phyloP scores from a whole-genome alignment of 176 grass and related monocot species.

The Pharus latifolius region DNA sequence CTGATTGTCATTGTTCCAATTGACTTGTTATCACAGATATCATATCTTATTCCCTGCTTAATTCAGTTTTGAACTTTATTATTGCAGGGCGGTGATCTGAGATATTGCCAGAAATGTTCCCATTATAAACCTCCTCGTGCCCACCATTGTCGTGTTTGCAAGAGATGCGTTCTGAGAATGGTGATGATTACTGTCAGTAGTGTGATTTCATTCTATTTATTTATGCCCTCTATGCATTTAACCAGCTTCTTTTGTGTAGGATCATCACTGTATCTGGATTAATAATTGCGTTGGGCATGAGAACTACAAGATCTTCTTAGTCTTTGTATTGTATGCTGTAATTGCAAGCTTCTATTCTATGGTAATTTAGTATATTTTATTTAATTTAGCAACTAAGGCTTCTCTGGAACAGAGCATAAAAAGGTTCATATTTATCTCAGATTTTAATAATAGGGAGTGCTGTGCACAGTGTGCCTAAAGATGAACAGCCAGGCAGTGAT shows the following conservation, averaged over 20 bases:
- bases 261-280: slow-evolving; percentile 98
- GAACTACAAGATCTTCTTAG: slow-evolving; percentile 83
- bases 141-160: slow-evolving; percentile 93
- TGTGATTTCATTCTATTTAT: background rate
- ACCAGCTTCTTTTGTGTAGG: slow-evolving; percentile 30
- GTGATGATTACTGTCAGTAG: slow-evolving; percentile 11
- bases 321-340: slow-evolving; percentile 78
- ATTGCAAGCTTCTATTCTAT: slow-evolving; percentile 78
- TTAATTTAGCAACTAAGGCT: slow-evolving; percentile 1
- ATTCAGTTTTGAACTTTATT: slow-evolving; percentile 1
- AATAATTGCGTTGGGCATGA: slow-evolving; percentile 93
- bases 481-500: slow-evolving; percentile 47
- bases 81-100: slow-evolving; percentile 88
- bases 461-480: slow-evolving; percentile 42
- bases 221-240: background rate
- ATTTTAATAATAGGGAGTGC: slow-evolving; percentile 58
- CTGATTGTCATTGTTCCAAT: background rate
- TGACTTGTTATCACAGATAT: background rate
- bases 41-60: background rate
- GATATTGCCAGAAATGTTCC: slow-evolving; percentile 94
- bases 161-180: slow-evolving; percentile 97
- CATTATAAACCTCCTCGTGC: slow-evolving; percentile 89
- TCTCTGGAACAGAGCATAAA: slow-evolving; percentile 9
- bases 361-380: slow-evolving; percentile 32
- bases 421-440: slow-evolving; percentile 38